These are phyloP conservation scores for Malus fusca DNA, from an alignment of 306 rosid genomes.

Conservation along the genomic window DNA sequence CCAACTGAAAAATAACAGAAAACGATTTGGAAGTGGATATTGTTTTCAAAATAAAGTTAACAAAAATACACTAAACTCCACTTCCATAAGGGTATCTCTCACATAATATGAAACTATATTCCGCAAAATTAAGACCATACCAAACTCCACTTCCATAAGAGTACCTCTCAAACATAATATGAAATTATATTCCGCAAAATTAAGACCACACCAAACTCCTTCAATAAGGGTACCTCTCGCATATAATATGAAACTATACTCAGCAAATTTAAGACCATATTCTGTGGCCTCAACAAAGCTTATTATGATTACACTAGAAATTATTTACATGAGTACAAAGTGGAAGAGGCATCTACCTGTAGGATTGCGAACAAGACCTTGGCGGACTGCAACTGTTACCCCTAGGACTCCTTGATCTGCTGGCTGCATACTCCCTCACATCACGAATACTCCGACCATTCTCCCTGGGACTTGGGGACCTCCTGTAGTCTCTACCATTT, in stretches of 20 bases:
- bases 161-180: background rate
- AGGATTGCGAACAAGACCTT: slow-evolving; percentile 53
- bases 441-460: slow-evolving; percentile 45
- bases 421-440: slow-evolving; percentile 36
- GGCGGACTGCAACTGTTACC: slow-evolving; percentile 41
- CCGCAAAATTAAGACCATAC: background rate
- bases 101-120: background rate
- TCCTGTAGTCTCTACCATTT: slow-evolving; percentile 33
- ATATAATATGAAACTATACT: background rate
- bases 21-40: background rate
- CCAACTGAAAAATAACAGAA: background rate
- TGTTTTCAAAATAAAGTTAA: background rate
- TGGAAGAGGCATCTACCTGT: slow-evolving; percentile 43
- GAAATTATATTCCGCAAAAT: background rate
- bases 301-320: background rate
- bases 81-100: background rate
- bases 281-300: background rate
- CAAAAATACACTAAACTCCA: background rate
- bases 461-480: slow-evolving; percentile 49
- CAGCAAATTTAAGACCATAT: background rate
- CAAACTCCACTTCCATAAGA: background rate
- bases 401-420: slow-evolving; percentile 54
- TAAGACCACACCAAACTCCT: background rate
- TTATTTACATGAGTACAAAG: background rate
- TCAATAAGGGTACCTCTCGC: background rate